Evolutionary conservation across 805 yeast species (phyloP), one percentile per base, ranked within the genome.

Genomic region (Kluyveromyces dobzhanskii): DNA sequence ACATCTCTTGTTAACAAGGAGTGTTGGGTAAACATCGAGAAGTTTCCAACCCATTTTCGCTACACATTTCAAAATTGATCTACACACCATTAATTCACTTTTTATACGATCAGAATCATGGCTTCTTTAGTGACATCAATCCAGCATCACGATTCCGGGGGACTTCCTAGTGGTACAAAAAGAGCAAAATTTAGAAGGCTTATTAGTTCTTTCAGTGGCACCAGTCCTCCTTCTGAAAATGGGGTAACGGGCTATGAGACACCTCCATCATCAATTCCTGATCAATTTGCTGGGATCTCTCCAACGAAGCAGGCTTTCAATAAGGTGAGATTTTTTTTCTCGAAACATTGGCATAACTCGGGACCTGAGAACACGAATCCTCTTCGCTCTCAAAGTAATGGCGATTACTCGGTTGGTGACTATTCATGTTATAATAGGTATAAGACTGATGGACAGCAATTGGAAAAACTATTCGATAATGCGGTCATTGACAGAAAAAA

Each of bases 81-180:
- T 21, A 21, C 6, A 21, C 24, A 6, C 9, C 24, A 21, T 21
- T 21, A 9, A 21, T 6, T 6, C 24, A 9, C 9, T 21, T 21
- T 9, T 9, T n/a, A n/a, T n/a, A n/a, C n/a, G n/a, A n/a, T 21
- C 9, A 30, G 8, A 19, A 19, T 19, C 8, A 30, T 10, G 6
- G 12, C 32, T 16, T 21, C 24, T 6, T 30, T 30, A 17, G 21
- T 16, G 32, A 30, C 18, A 30, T 9, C 32, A 8, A 11, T 34
- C 3, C 30, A 14, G 5, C 21, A 18, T 9, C 37, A 34, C 14
- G 37, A 34, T 25, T 4, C 7, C 11, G 16, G 16, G 6, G 16
- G 16, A 27, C 27, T 13, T 16, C 11, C 29, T 17, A 34, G 29
- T 34, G 37, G 37, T 24, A 34, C 37, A 14, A 34, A 34, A 34